Conservation (phyloP, 2,329 filamentous ascomycete genomes). For the Xylariaceae sp. region DNA sequence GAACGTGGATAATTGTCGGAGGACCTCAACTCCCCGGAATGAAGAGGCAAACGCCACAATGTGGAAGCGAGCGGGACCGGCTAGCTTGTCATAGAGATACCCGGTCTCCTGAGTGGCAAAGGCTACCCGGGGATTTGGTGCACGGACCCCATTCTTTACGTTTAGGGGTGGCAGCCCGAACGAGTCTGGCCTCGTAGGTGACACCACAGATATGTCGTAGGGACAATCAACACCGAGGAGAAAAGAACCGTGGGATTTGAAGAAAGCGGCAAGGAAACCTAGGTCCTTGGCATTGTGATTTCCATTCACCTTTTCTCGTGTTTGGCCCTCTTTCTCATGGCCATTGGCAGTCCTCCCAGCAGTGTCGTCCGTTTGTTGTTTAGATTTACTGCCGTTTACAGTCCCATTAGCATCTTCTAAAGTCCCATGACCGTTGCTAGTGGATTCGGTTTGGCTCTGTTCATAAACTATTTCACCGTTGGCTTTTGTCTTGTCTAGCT, state of each 20-base stretch:
- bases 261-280: conserved; percentile 37
- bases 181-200: no score
- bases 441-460: no score
- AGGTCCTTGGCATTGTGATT: no score
- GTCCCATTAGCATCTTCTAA: background rate
- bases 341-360: background rate
- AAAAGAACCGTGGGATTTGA: conserved; percentile 37
- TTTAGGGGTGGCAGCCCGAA: no score
- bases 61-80: conserved; percentile 38
- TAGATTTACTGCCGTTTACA: no score
- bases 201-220: conserved; percentile 31
- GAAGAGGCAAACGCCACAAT: conserved; percentile 41
- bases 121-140: conserved; percentile 42
- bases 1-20: conserved; percentile 27
- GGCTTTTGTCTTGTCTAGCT: background rate
- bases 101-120: conserved; percentile 33
- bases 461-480: no score
- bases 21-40: conserved; percentile 28
- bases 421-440: background rate
- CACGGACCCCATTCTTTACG: conserved; percentile 40
- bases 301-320: no score
- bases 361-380: no score
- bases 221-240: conserved; percentile 39
- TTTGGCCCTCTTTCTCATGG: background rate
- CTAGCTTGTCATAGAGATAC: conserved; percentile 44